phyloP scores from a whole-genome alignment of 345 rosid genomes.

The Pugionium cornutum region DNA sequence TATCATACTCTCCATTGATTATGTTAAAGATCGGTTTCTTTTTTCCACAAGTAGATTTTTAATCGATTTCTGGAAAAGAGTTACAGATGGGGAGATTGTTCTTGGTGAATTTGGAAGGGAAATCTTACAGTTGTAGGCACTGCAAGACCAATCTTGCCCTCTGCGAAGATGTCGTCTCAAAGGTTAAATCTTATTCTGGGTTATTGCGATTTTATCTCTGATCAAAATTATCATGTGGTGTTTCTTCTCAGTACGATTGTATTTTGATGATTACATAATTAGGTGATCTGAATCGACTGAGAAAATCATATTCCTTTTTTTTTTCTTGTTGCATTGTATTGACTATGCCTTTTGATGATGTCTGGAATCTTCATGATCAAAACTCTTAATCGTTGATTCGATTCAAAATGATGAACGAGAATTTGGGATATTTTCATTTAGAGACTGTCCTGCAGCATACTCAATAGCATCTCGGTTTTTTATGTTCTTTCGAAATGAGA shows the following conservation, averaged over 20 bases:
- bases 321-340: not conserved
- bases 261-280: constrained; percentile 13
- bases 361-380: constrained; percentile 23
- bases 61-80: constrained; percentile 7
- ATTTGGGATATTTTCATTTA: not conserved
- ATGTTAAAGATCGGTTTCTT: constrained; percentile 2
- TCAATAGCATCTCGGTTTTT: not conserved
- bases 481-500: constrained; percentile 1
- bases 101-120: constrained; percentile 61
- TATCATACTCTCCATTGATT: not conserved
- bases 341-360: constrained; percentile 8
- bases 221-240: constrained; percentile 2
- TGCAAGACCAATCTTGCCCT: constrained; percentile 66
- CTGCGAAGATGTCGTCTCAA: constrained; percentile 57
- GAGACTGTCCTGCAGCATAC: not conserved
- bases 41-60: not conserved
- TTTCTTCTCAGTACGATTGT: not conserved
- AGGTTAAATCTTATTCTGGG: constrained; percentile 49
- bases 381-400: not conserved
- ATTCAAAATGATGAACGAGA: too few relatives aligned
- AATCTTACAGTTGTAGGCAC: constrained; percentile 64
- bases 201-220: constrained; percentile 17
- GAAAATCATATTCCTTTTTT: not conserved
- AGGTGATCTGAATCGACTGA: constrained; percentile 19
- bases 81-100: constrained; percentile 71